A percentile compares a stretch with the other conserved stretches of the same genome.
Evolutionary conservation across 2,329 filamentous ascomycete species (phyloP).

Genomic region (Diaporthe sp.): DNA sequence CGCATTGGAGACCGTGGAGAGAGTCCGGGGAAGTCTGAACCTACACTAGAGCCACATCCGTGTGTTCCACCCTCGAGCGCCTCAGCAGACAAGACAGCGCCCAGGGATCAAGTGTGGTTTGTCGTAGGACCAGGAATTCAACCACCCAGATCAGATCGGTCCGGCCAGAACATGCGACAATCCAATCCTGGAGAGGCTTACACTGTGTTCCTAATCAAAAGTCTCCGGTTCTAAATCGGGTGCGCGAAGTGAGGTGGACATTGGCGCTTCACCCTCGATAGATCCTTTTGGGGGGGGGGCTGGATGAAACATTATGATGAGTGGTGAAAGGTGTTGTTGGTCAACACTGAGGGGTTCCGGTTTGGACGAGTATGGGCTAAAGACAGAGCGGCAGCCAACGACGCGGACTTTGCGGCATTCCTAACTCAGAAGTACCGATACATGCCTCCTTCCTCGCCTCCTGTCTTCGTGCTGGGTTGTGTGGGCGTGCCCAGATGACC

Average conservation of each 20-base stretch:
- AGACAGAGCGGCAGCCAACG: background rate
- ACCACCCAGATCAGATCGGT: background rate
- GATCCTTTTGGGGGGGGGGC: background rate
- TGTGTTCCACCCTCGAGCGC: background rate
- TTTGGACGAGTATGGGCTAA: conserved; percentile 13
- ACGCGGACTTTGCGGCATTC: background rate
- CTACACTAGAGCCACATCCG: background rate
- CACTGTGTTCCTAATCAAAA: too few relatives aligned
- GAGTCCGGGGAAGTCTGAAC: conserved; percentile 18
- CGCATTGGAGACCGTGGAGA: background rate
- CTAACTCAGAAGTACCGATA: conserved; percentile 29
- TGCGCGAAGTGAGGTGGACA: background rate
- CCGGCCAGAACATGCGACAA: background rate
- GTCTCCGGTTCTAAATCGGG: too few relatives aligned
- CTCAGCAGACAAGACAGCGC: background rate
- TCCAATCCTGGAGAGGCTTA: background rate
- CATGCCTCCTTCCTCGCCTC: conserved; percentile 22
- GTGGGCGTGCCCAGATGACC: background rate
- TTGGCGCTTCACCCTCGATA: background rate
- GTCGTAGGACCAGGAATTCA: too few relatives aligned
- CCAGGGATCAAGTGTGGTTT: conserved; percentile 2
- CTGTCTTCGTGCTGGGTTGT: background rate
- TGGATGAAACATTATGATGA: background rate
- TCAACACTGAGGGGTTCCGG: conserved; percentile 6
- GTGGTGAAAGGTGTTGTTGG: background rate